Conservation (phyloP, 2,329 filamentous ascomycete species). For the Teratosphaeria zuluensis region DNA sequence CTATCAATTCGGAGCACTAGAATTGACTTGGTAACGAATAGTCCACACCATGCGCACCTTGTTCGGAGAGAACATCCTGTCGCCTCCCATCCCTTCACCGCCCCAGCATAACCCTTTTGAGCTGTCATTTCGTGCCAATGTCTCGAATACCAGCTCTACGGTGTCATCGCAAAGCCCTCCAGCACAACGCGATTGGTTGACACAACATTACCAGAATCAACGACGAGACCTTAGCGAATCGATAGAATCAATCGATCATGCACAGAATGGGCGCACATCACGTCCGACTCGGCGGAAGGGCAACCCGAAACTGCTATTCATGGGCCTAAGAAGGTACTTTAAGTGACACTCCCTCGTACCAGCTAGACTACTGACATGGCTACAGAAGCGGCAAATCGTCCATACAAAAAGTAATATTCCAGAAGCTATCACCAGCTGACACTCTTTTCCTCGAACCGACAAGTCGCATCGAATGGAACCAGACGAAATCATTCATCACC, state of each 20-base stretch:
- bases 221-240: slow-evolving; percentile 11
- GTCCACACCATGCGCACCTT: slow-evolving; percentile 23
- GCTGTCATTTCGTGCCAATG: slow-evolving; percentile 17
- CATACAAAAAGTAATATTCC: slow-evolving; percentile 97
- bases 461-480: slow-evolving; percentile 85
- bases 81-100: slow-evolving; percentile 15
- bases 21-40: not conserved
- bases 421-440: slow-evolving; percentile 92
- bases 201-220: slow-evolving; percentile 19
- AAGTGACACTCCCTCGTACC: not conserved
- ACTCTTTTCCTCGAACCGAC: slow-evolving; percentile 94
- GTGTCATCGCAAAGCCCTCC: slow-evolving; percentile 19
- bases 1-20: not conserved
- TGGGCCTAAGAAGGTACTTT: slow-evolving; percentile 84
- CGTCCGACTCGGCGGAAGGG: slow-evolving; percentile 18
- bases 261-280: not conserved
- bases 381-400: slow-evolving; percentile 92
- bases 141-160: slow-evolving; percentile 12
- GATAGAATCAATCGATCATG: not conserved
- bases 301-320: slow-evolving; percentile 69
- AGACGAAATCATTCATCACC: slow-evolving; percentile 97
- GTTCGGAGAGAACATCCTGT: slow-evolving; percentile 24
- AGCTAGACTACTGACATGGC: slow-evolving; percentile 2
- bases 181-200: slow-evolving; percentile 21
- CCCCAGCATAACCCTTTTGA: slow-evolving; percentile 22